These are phyloP conservation scores for Saksenaea vasiformis DNA, from an alignment of 371 early-diverging fungal species.

Conservation along the genomic window DNA sequence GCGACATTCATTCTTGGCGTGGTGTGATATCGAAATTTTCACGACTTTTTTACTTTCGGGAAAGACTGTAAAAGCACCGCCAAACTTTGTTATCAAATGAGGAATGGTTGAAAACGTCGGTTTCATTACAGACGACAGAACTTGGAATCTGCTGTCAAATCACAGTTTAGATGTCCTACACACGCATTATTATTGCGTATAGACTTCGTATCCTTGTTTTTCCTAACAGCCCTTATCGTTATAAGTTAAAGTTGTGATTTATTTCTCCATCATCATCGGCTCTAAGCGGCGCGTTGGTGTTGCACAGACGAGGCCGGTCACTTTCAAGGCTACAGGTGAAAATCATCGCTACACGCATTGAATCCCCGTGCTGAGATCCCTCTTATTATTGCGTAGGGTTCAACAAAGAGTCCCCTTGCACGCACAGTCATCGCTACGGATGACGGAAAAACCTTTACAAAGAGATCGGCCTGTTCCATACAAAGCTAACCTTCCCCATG, in stretches of 20 bases:
- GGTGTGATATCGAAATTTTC: too few relatives aligned
- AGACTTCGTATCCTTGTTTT: neutral
- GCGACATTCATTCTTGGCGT: too few relatives aligned
- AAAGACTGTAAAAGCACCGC: neutral
- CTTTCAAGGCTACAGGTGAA: slow-evolving; percentile 1
- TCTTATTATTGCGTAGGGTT: neutral
- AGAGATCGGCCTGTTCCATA: neutral
- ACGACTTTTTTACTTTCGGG: too few relatives aligned
- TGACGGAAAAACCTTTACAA: neutral
- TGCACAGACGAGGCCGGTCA: neutral
- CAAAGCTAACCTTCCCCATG: slow-evolving; percentile 3
- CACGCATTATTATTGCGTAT: neutral
- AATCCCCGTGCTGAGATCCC: slow-evolving; percentile 2
- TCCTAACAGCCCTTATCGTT: too few relatives aligned
- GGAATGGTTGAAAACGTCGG: slow-evolving; percentile 1
- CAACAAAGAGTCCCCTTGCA: slow-evolving; percentile 4
- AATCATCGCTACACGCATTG: neutral
- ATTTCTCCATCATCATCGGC: neutral
- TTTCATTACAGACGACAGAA: neutral
- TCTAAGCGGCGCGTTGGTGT: slow-evolving; percentile 1
- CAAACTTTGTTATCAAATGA: neutral
- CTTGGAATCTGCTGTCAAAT: neutral
- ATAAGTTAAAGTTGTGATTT: slow-evolving; percentile 1
- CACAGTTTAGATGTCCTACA: slow-evolving; percentile 1
- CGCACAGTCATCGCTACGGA: slow-evolving; percentile 1